A percentile compares a stretch with the other conserved stretches of the same genome.
phyloP scores from a whole-genome alignment of 768 basidiomycete genomes.

The Suillus subalutaceus region DNA sequence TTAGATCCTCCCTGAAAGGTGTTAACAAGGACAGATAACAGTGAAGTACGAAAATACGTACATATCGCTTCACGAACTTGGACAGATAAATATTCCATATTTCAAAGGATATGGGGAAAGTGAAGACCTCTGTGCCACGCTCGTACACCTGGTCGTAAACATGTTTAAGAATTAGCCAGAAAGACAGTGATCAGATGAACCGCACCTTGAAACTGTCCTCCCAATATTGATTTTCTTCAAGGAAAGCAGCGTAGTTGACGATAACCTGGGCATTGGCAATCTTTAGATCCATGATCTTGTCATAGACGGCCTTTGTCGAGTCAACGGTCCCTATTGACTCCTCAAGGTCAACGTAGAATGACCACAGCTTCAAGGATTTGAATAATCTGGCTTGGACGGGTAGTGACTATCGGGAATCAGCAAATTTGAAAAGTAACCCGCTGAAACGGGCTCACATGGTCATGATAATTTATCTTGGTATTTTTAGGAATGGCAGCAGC shows the following conservation, averaged over 20 bases:
- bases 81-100: slow-evolving; percentile 99
- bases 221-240: slow-evolving; percentile 98
- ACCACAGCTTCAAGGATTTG: slow-evolving; percentile 98
- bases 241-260: slow-evolving; percentile 94
- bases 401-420: slow-evolving; percentile 54
- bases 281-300: slow-evolving; percentile 93
- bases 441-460: slow-evolving; percentile 65
- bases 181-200: background rate
- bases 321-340: slow-evolving; percentile 96
- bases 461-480: slow-evolving; percentile 88
- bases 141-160: slow-evolving; percentile 74
- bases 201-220: slow-evolving; percentile 96
- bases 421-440: slow-evolving; percentile 16
- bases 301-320: slow-evolving; percentile 89
- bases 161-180: slow-evolving; percentile 14
- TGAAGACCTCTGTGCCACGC: slow-evolving; percentile 95
- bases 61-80: slow-evolving; percentile 96
- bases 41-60: slow-evolving; percentile 42
- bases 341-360: slow-evolving; percentile 96
- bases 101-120: slow-evolving; percentile 97
- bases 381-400: slow-evolving; percentile 89
- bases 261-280: slow-evolving; percentile 99
- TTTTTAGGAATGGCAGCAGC: slow-evolving; percentile 91
- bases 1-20: slow-evolving; percentile 80
- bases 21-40: slow-evolving; percentile 12